Percentiles rank a stretch among this genome's conserved stretches.
phyloP scores from a whole-genome alignment of 345 rosid genomes.

The Eucalyptus camaldulensis region DNA sequence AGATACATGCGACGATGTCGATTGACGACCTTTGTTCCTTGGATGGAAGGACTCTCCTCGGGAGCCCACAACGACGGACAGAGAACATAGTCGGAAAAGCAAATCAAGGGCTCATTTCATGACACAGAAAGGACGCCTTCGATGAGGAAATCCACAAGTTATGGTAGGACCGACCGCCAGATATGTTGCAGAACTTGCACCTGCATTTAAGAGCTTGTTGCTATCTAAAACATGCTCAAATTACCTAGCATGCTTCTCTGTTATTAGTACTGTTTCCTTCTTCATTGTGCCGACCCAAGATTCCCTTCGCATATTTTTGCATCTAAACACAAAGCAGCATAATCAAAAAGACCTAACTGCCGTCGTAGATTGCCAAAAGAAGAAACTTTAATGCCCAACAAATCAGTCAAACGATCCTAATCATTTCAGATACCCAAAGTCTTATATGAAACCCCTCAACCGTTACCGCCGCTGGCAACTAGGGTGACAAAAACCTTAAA shows the following conservation, averaged over 20 bases:
- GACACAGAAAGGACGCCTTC: neutral
- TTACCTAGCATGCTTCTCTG: neutral
- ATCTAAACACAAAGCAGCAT: neutral
- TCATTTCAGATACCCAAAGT: neutral
- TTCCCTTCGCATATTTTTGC: neutral
- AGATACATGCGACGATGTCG: neutral
- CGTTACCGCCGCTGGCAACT: neutral
- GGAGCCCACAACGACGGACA: neutral
- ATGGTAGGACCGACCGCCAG: neutral
- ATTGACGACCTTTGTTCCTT: neutral
- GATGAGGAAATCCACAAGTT: neutral
- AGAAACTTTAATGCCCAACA: neutral
- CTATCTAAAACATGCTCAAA: neutral
- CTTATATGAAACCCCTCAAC: neutral
- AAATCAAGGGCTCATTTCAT: neutral
- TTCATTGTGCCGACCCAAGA: neutral
- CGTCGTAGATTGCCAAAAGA: neutral
- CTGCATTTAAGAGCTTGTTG: neutral
- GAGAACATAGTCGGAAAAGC: neutral
- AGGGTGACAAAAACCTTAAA: neutral
- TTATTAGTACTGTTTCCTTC: neutral
- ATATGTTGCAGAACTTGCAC: neutral
- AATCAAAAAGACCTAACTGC: neutral
- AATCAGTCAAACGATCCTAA: neutral
- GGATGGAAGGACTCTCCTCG: neutral